These are phyloP conservation scores for Xylaria cubensis DNA, from an alignment of 495 filamentous ascomycete species.

Conservation along the genomic window DNA sequence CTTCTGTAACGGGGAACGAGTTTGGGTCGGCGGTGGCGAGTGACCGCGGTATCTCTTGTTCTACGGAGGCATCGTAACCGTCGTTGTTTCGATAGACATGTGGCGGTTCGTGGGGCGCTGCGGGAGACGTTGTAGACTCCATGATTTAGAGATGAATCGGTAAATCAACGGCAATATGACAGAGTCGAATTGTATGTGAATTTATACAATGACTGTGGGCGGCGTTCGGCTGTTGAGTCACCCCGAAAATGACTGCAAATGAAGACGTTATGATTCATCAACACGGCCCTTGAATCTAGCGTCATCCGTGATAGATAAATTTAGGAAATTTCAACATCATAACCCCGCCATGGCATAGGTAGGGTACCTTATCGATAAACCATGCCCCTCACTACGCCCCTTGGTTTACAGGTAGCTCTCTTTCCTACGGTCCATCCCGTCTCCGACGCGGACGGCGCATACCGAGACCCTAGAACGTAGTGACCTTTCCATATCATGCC, in stretches of 20 bases:
- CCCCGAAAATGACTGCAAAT: slow-evolving; percentile 15
- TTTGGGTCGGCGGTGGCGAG: slow-evolving; percentile 27
- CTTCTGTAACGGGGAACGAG: slow-evolving; percentile 34
- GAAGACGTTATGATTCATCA: slow-evolving; percentile 18
- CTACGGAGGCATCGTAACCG: slow-evolving; percentile 37
- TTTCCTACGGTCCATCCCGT: too few species aligned
- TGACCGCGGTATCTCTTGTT: slow-evolving; percentile 34
- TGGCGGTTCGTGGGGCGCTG: slow-evolving; percentile 46
- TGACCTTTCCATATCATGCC: too few species aligned
- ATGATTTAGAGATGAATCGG: slow-evolving; percentile 22
- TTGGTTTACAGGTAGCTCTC: too few species aligned
- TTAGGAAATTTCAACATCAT: not conserved
- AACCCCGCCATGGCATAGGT: not conserved
- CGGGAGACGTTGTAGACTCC: slow-evolving; percentile 45
- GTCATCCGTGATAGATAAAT: not conserved
- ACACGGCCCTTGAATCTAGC: not conserved
- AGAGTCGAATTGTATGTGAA: not conserved
- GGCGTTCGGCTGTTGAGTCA: not conserved
- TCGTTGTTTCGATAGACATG: slow-evolving; percentile 39
- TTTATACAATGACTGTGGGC: not conserved
- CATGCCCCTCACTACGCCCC: not conserved
- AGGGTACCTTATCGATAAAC: slow-evolving; percentile 10
- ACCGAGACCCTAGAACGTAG: too few species aligned
- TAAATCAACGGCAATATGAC: not conserved
- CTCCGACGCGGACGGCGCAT: too few species aligned